Conservation (phyloP, 768 basidiomycete species). For the Suillus cothurnatus region DNA sequence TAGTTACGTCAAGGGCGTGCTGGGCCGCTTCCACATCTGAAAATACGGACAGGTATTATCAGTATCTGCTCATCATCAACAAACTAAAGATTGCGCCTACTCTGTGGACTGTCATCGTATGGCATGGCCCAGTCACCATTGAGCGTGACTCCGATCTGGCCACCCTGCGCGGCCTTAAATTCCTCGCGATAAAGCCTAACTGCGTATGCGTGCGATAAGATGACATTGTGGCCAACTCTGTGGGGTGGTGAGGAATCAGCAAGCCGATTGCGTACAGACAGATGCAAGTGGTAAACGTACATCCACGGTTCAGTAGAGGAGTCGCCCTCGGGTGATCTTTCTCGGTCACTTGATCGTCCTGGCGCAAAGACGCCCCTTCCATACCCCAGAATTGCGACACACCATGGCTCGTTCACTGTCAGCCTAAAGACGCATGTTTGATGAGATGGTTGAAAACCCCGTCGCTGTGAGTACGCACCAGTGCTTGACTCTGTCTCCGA, state of each 20-base stretch:
- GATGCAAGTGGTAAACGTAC: slow-evolving; percentile 39
- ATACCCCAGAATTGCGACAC: slow-evolving; percentile 69
- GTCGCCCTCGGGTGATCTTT: slow-evolving; percentile 59
- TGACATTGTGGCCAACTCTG: slow-evolving; percentile 68
- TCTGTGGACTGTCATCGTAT: slow-evolving; percentile 67
- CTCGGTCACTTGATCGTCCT: slow-evolving; percentile 66
- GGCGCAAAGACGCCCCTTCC: slow-evolving; percentile 73
- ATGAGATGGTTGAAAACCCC: slow-evolving; percentile 16
- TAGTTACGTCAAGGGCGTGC: slow-evolving; percentile 70
- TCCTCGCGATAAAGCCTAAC: slow-evolving; percentile 67
- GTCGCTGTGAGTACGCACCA: slow-evolving; percentile 44
- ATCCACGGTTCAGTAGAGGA: slow-evolving; percentile 72
- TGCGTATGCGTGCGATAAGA: slow-evolving; percentile 69
- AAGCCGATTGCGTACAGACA: neutral
- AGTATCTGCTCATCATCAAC: neutral
- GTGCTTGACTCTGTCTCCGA: slow-evolving; percentile 76
- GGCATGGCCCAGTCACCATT: slow-evolving; percentile 80
- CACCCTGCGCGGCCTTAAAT: slow-evolving; percentile 63
- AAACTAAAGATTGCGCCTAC: slow-evolving; percentile 40
- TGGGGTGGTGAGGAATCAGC: slow-evolving; percentile 11
- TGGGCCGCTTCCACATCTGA: slow-evolving; percentile 70
- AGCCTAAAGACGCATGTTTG: slow-evolving; percentile 45
- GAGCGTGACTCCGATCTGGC: slow-evolving; percentile 77
- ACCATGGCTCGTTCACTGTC: slow-evolving; percentile 80
- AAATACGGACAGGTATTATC: slow-evolving; percentile 10